Conservation (phyloP, 2,329 filamentous ascomycete genomes). For the Fusarium goolgardi region DNA sequence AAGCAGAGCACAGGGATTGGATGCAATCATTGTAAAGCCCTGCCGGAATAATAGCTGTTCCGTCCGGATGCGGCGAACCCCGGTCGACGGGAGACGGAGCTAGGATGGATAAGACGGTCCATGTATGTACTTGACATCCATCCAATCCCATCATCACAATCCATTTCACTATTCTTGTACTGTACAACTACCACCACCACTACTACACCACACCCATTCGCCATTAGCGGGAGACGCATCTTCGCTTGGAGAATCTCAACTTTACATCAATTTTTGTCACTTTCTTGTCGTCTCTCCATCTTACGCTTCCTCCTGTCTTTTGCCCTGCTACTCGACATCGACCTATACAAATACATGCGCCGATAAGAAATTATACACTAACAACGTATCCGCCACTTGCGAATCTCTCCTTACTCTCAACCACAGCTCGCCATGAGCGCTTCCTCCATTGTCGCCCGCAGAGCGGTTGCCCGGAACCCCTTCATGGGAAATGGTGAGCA, state of each 20-base stretch:
- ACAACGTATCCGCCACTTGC: slow-evolving; percentile 18
- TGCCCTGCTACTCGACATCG: slow-evolving; percentile 4
- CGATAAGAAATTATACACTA: slow-evolving; percentile 17
- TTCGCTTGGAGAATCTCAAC: slow-evolving; percentile 40
- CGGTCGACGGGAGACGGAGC: slow-evolving; percentile 39
- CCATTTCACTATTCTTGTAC: slow-evolving; percentile 12
- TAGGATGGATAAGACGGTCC: slow-evolving; percentile 20
- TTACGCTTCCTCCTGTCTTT: slow-evolving; percentile 15
- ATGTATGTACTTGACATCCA: slow-evolving; percentile 25
- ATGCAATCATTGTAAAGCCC: slow-evolving; percentile 13
- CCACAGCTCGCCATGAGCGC: slow-evolving; percentile 62
- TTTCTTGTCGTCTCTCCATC: slow-evolving; percentile 44
- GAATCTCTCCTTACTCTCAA: slow-evolving; percentile 15
- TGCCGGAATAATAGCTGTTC: slow-evolving; percentile 18
- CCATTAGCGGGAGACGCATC: slow-evolving; percentile 41
- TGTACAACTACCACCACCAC: slow-evolving; percentile 1
- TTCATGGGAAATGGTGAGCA: slow-evolving; percentile 62
- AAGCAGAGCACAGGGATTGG: slow-evolving; percentile 35
- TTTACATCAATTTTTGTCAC: slow-evolving; percentile 43
- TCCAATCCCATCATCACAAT: slow-evolving; percentile 40
- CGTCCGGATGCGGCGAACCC: slow-evolving; percentile 34
- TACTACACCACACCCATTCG: slow-evolving; percentile 34
- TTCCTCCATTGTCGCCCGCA: slow-evolving; percentile 65
- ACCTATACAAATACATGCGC: slow-evolving; percentile 14
- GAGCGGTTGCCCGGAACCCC: slow-evolving; percentile 65